Evolutionary conservation across 106 monocot species (phyloP).

Genomic region (Apostasia shenzhenica): DNA sequence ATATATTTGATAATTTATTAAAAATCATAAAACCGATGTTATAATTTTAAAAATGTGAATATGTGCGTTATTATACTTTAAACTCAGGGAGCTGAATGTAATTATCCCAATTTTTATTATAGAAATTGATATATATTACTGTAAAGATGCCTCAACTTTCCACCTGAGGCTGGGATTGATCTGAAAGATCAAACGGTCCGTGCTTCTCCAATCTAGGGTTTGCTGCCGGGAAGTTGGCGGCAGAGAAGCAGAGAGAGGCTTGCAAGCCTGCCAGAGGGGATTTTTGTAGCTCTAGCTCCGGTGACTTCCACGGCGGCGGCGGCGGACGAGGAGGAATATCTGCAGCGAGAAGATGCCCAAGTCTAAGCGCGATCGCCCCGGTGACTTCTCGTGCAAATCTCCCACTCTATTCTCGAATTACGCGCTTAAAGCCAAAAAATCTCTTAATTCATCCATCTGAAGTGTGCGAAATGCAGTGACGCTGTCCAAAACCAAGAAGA

Average conservation of each 20-base stretch:
- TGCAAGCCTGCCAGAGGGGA: neutral
- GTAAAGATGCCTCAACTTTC: no score
- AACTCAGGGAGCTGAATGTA: no score
- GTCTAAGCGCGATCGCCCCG: conserved; percentile 62
- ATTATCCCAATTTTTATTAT: no score
- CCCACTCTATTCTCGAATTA: neutral
- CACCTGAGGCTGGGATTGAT: neutral
- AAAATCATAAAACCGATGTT: no score
- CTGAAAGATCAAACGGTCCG: neutral
- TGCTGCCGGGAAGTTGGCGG: neutral
- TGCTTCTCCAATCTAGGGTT: neutral
- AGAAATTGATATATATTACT: no score
- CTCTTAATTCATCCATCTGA: neutral
- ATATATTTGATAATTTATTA: neutral
- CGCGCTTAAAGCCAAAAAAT: neutral
- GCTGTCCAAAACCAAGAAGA: conserved; percentile 94
- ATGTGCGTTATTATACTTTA: no score
- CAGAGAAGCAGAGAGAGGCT: neutral
- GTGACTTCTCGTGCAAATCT: conserved; percentile 20
- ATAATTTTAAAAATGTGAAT: no score
- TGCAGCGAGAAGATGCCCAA: conserved; percentile 49
- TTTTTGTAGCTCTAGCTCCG: neutral
- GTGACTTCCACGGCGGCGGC: neutral
- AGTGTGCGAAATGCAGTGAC: conserved; percentile 48
- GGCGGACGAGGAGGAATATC: neutral